These are phyloP conservation scores for Ophiostoma piceae DNA, from an alignment of 2,329 filamentous ascomycete species.

Conservation along the genomic window DNA sequence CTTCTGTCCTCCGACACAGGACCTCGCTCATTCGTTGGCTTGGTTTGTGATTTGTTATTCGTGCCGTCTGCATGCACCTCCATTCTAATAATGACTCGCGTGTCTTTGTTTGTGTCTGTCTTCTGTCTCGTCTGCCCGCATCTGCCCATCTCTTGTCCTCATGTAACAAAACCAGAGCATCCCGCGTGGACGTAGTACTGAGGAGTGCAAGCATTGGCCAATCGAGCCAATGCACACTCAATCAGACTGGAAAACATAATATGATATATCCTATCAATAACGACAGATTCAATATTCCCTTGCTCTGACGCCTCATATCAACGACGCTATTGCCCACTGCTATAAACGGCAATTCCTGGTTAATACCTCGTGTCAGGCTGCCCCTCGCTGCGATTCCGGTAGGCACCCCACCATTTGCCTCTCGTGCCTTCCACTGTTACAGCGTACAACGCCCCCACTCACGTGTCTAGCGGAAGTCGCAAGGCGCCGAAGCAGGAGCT, in stretches of 20 bases:
- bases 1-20: constrained; percentile 2
- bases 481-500: constrained; percentile 25
- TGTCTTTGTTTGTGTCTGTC: background rate
- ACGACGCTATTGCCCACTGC: background rate
- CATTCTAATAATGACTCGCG: too few relatives aligned
- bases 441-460: background rate
- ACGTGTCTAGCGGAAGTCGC: constrained; percentile 8
- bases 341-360: too few relatives aligned
- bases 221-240: background rate
- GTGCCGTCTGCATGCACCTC: too few relatives aligned
- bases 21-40: background rate
- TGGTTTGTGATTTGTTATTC: too few relatives aligned
- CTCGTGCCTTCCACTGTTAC: too few relatives aligned
- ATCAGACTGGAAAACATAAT: too few relatives aligned
- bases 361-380: too few relatives aligned
- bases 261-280: too few relatives aligned
- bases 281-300: too few relatives aligned
- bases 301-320: background rate
- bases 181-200: background rate
- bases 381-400: constrained; percentile 10
- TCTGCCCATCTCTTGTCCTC: background rate
- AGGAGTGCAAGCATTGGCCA: too few relatives aligned
- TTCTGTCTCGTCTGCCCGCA: background rate
- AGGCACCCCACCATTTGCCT: background rate
- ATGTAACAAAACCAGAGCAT: background rate